These are phyloP conservation scores for Lactifluus piperatus DNA, from an alignment of 768 basidiomycete genomes.

Conservation along the genomic window DNA sequence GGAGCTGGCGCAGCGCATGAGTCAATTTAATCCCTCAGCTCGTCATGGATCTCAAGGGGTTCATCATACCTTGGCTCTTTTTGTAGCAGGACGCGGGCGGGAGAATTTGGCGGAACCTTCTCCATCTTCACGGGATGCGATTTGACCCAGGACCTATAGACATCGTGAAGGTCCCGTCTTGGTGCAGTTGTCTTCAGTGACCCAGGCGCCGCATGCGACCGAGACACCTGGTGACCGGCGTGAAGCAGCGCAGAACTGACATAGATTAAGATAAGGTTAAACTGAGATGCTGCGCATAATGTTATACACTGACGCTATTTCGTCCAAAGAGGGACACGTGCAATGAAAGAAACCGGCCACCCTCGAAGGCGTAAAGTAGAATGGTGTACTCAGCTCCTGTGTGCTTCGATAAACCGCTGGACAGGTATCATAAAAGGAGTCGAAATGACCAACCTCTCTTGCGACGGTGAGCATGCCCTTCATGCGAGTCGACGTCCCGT, in stretches of 20 bases:
- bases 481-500: conserved; percentile 78
- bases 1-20: conserved; percentile 30
- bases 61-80: conserved; percentile 52
- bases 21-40: neutral
- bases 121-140: conserved; percentile 74
- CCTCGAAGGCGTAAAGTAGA: conserved; percentile 83
- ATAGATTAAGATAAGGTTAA: neutral
- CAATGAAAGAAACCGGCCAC: conserved; percentile 80
- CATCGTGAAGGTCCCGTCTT: conserved; percentile 61
- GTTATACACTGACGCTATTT: conserved; percentile 53
- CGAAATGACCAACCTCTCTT: conserved; percentile 51
- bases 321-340: conserved; percentile 62
- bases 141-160: conserved; percentile 82
- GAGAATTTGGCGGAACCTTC: conserved; percentile 69
- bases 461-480: conserved; percentile 93
- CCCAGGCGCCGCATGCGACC: conserved; percentile 84
- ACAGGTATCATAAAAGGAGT: neutral
- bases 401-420: neutral
- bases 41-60: neutral
- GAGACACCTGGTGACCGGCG: conserved; percentile 74
- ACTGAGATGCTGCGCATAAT: neutral
- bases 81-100: conserved; percentile 55
- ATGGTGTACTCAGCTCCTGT: conserved; percentile 68
- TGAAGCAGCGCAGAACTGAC: conserved; percentile 81
- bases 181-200: conserved; percentile 87